Evolutionary conservation across 805 yeast species (phyloP).

Genomic region (Wickerhamomyces subpelliculosus): DNA sequence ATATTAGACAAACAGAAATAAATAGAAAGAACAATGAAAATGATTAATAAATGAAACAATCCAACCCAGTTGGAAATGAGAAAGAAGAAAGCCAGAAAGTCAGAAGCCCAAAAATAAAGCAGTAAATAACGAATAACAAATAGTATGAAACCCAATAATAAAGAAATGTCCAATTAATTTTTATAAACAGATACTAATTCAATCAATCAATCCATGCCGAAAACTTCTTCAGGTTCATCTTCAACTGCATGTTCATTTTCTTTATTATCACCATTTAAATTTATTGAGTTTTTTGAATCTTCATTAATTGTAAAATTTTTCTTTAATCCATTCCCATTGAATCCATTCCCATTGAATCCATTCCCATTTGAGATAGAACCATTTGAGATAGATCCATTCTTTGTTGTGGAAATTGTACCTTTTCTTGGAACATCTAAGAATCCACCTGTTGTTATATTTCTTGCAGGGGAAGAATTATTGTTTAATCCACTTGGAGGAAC

Average conservation of each 20-base stretch:
- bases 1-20: no score
- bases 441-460: conserved; percentile 19
- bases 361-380: background rate
- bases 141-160: no score
- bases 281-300: background rate
- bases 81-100: no score
- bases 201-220: background rate
- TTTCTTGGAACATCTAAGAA: conserved; percentile 20
- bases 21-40: no score
- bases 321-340: background rate
- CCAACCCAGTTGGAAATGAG: no score
- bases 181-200: no score
- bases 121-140: no score
- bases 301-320: background rate
- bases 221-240: background rate
- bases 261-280: background rate
- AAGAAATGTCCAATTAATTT: no score
- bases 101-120: no score
- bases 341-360: no score
- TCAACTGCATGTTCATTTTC: background rate
- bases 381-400: background rate
- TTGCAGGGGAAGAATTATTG: background rate
- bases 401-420: background rate
- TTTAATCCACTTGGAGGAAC: conserved; percentile 24
- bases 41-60: no score